Base-by-base conservation (phyloP, 495 filamentous ascomycete genomes). In the Aspergillus baeticus region DNA sequence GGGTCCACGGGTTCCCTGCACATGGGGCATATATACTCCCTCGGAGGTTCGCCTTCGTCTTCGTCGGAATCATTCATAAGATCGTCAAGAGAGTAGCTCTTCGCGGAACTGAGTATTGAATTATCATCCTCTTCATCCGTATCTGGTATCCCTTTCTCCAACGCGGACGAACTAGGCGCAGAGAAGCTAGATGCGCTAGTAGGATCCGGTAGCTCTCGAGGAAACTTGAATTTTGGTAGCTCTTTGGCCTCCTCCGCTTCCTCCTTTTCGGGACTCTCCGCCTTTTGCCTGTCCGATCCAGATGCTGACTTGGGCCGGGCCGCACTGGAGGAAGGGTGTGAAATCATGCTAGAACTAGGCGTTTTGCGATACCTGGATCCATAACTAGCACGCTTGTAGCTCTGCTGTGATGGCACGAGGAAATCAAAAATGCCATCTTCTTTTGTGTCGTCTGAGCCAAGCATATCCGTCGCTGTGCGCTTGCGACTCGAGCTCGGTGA, bases 1-100 rank as follows among this genome's bases (percentile, higher is more conserved):
- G 65, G 59, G 21, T 87, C 82, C 21, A 91, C 85, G 18, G 72
- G 64, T 47, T 81, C 72, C 39, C 80, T 77, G 67, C 89, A 92
- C 75, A 89, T 80, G n/a, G 88, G 87, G 65, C 89, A 92, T 17
- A 74, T 41, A 13, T 71, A 58, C 42, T 48, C 60, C 37, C 31
- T 17, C 45, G 20, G 13, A 36, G 29, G 4, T 20, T 20, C 7
- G 51, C 55, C 18, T 50, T 56, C 29, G 41, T 58, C 5, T 56
- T 58, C 8, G 50, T 50, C 6, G 56, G 59, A 57, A 8, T 55
- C 36, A 3, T 47, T 46, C 37, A 29, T 2, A 41, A 31, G 33
- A 11, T 18, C 0, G 59, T 61, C 7, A 42, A 29, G 22, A 36
- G 48, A 48, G 3, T 55, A 63, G 50, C 67, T 67, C 11, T 60